A percentile compares a stretch with the other conserved stretches of the same genome.
Conservation (phyloP, 768 basidiomycete genomes). For the Boletus reticulatus region DNA sequence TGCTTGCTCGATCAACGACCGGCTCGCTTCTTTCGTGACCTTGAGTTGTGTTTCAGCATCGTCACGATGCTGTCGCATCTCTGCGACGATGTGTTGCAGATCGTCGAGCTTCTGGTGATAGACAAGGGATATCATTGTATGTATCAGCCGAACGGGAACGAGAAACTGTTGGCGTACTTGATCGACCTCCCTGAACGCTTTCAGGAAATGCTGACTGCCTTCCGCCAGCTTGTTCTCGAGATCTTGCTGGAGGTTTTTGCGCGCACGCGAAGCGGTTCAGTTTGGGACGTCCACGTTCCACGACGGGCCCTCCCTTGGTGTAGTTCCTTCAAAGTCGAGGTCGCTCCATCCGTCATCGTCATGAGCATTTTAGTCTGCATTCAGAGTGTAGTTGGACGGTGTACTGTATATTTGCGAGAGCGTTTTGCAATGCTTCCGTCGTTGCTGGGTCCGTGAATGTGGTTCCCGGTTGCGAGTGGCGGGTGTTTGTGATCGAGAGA, state of each 20-base stretch:
- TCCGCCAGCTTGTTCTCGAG: conserved; percentile 80
- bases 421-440: conserved; percentile 75
- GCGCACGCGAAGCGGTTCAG: conserved; percentile 68
- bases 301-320: conserved; percentile 9
- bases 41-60: too few relatives aligned
- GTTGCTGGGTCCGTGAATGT: conserved; percentile 81
- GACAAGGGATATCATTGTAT: neutral
- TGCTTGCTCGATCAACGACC: too few relatives aligned
- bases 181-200: conserved; percentile 86
- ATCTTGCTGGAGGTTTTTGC: conserved; percentile 80
- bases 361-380: conserved; percentile 26
- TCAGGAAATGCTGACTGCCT: conserved; percentile 79
- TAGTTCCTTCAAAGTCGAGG: conserved; percentile 10
- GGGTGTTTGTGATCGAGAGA: too few relatives aligned
- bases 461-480: conserved; percentile 61
- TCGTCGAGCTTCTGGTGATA: too few relatives aligned
- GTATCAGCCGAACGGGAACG: neutral
- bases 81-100: too few relatives aligned
- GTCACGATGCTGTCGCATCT: too few relatives aligned
- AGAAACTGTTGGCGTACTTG: conserved; percentile 58
- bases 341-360: conserved; percentile 34
- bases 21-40: too few relatives aligned
- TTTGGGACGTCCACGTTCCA: conserved; percentile 40
- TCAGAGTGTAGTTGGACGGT: too few relatives aligned
- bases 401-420: too few relatives aligned